Evolutionary conservation across 371 early-diverging fungal genomes (phyloP).

Genomic region (Gilbertella persicaria): DNA sequence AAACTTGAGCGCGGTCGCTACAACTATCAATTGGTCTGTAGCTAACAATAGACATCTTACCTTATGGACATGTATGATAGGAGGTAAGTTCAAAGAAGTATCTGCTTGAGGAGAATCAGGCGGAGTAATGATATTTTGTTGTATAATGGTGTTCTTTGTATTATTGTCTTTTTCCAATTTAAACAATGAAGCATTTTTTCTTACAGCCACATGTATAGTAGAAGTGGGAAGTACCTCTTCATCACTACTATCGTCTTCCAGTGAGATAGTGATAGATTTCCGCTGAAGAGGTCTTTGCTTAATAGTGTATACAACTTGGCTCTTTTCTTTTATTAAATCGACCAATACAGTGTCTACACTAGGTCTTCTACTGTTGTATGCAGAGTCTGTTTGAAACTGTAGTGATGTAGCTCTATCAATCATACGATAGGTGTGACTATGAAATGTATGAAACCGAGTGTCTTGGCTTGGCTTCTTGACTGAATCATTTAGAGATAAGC

Average conservation of each 20-base stretch:
- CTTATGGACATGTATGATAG: slow-evolving; percentile 20
- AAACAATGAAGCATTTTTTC: slow-evolving; percentile 21
- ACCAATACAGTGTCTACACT: slow-evolving; percentile 1
- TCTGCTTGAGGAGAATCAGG: slow-evolving; percentile 11
- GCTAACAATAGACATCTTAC: slow-evolving; percentile 5
- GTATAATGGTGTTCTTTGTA: not conserved
- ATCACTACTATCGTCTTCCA: not conserved
- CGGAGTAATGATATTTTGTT: slow-evolving; percentile 12
- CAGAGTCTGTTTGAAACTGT: too few relatives aligned
- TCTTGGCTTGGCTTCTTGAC: too few relatives aligned
- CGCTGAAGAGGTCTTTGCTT: slow-evolving; percentile 1
- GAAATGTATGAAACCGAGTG: slow-evolving; percentile 13
- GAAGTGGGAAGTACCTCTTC: slow-evolving; percentile 3
- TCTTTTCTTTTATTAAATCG: not conserved
- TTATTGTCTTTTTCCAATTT: slow-evolving; percentile 14
- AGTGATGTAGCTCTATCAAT: not conserved
- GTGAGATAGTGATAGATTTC: not conserved
- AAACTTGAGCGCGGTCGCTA: slow-evolving; percentile 24
- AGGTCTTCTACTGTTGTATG: slow-evolving; percentile 1
- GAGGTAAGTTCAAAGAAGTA: slow-evolving; percentile 5
- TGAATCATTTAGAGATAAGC: not conserved
- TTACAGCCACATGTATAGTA: slow-evolving; percentile 19
- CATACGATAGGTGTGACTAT: not conserved
- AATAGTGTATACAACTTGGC: not conserved
- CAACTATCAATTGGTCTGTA: not conserved